Conservation (phyloP, 345 rosid species). For the Populus tremula region DNA sequence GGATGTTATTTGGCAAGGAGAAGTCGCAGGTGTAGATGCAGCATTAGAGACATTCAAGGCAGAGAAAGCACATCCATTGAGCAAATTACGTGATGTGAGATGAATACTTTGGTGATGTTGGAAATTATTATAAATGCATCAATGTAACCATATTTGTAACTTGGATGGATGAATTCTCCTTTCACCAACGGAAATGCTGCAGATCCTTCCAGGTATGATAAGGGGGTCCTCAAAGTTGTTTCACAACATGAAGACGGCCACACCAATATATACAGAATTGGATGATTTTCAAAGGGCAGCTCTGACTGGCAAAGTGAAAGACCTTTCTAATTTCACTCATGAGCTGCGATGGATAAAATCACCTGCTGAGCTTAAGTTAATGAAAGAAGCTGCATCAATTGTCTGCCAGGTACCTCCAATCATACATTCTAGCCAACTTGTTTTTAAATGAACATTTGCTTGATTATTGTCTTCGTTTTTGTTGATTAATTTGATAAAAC, state of each 20-base stretch:
- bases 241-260: constrained; percentile 67
- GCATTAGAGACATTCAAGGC: constrained; percentile 80
- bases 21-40: constrained; percentile 81
- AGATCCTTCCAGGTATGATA: constrained; percentile 89
- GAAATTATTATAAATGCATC: constrained; percentile 2
- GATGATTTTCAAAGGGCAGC: constrained; percentile 60
- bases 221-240: constrained; percentile 63
- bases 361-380: constrained; percentile 78
- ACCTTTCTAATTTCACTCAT: constrained; percentile 59
- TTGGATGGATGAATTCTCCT: background rate
- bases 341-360: constrained; percentile 82
- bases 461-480: background rate
- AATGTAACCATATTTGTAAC: background rate
- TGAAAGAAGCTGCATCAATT: constrained; percentile 93
- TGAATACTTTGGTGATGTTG: constrained; percentile 14
- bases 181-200: constrained; percentile 17
- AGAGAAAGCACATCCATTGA: constrained; percentile 76
- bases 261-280: constrained; percentile 54
- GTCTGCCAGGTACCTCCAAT: constrained; percentile 78
- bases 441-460: background rate
- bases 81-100: constrained; percentile 61
- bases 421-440: background rate
- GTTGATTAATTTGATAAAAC: background rate
- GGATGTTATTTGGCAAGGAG: constrained; percentile 94
- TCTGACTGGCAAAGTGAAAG: constrained; percentile 52